A percentile compares a stretch with the other conserved stretches of the same genome.
Conservation (phyloP, 441 rosid genomes). For the Kokia cookei region DNA sequence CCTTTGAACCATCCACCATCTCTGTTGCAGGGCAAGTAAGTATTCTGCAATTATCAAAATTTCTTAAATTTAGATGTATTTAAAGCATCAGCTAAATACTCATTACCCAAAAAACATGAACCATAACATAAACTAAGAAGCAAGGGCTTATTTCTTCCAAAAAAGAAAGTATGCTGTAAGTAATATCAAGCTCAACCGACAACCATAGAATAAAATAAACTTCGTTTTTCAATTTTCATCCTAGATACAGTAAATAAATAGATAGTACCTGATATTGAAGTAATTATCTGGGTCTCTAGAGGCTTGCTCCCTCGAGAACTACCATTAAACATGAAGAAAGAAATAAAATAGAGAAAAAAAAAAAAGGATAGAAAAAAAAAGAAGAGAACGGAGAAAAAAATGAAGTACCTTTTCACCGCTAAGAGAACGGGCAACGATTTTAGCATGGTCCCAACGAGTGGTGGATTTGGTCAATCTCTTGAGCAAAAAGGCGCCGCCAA, state of each 20-base stretch:
- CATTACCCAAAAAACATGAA: background rate
- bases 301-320: constrained; percentile 85
- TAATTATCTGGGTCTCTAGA: constrained; percentile 80
- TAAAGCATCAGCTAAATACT: background rate
- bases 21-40: constrained; percentile 82
- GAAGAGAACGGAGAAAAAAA: background rate
- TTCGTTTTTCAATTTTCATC: background rate
- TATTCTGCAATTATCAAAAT: constrained; percentile 44
- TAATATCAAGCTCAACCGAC: background rate
- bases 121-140: background rate
- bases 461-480: constrained; percentile 85
- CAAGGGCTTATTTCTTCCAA: background rate
- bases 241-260: background rate
- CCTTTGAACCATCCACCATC: constrained; percentile 86
- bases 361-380: background rate
- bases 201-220: background rate
- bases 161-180: background rate
- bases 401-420: constrained; percentile 63
- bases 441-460: constrained; percentile 90
- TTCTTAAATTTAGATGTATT: background rate
- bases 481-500: constrained; percentile 77
- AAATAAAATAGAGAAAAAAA: background rate
- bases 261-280: constrained; percentile 74
- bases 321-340: background rate
- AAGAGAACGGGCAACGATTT: constrained; percentile 66